phyloP scores from a whole-genome alignment of 352 stramenopile genomes.

The Plasmopara viticola region DNA sequence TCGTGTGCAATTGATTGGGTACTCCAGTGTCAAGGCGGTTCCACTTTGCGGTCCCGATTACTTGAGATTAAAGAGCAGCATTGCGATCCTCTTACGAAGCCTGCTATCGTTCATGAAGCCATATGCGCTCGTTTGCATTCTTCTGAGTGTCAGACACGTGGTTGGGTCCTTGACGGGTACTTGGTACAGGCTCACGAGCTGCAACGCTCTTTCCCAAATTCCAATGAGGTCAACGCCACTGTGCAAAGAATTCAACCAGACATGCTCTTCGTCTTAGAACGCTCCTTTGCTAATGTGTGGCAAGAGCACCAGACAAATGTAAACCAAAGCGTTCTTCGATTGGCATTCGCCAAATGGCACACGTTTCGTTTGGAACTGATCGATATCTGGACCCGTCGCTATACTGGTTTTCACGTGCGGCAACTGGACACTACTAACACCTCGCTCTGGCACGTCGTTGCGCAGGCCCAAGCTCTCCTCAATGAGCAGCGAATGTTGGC shows the following conservation, averaged over 20 bases:
- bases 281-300: slow-evolving; percentile 28
- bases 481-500: slow-evolving; percentile 29
- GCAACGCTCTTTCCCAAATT: slow-evolving; percentile 17
- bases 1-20: slow-evolving; percentile 45
- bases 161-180: slow-evolving; percentile 64
- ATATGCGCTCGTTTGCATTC: slow-evolving; percentile 42
- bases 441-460: slow-evolving; percentile 44
- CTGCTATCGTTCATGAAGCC: slow-evolving; percentile 23
- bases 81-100: slow-evolving; percentile 15
- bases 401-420: slow-evolving; percentile 41
- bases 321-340: slow-evolving; percentile 13
- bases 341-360: slow-evolving; percentile 34
- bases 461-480: slow-evolving; percentile 22
- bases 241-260: slow-evolving; percentile 33
- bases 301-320: slow-evolving; percentile 3
- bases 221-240: not conserved
- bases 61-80: slow-evolving; percentile 7
- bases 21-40: slow-evolving; percentile 41
- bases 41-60: slow-evolving; percentile 20
- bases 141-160: slow-evolving; percentile 47
- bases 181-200: slow-evolving; percentile 28
- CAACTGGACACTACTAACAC: slow-evolving; percentile 31
- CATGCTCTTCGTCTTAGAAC: slow-evolving; percentile 47
- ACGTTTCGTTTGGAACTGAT: slow-evolving; percentile 43
- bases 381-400: slow-evolving; percentile 33